phyloP scores from a whole-genome alignment of 371 early-diverging fungal species.

The Capillidium rhysosporum region DNA sequence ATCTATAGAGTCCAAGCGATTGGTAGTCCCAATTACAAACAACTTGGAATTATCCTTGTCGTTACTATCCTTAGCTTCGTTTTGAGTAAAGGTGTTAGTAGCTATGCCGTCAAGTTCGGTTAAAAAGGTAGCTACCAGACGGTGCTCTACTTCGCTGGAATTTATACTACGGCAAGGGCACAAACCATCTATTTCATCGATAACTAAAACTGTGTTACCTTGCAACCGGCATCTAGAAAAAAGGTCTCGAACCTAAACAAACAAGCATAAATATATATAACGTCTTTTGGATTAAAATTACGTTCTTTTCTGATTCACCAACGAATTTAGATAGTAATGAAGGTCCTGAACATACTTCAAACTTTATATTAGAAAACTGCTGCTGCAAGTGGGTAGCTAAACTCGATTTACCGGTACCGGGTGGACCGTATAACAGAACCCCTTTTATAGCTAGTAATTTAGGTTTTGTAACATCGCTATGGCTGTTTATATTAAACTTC shows the following conservation, averaged over 20 bases:
- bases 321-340: constrained; percentile 89
- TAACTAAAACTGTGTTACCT: constrained; percentile 87
- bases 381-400: constrained; percentile 78
- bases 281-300: constrained; percentile 8
- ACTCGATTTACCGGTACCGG: constrained; percentile 97
- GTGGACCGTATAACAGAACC: constrained; percentile 86
- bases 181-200: constrained; percentile 97
- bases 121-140: constrained; percentile 90
- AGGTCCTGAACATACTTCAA: constrained; percentile 75
- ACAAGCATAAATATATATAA: not conserved
- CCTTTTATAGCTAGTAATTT: constrained; percentile 54
- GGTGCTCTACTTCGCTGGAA: constrained; percentile 58
- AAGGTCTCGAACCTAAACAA: constrained; percentile 37
- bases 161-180: constrained; percentile 71
- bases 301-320: constrained; percentile 90
- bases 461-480: no score
- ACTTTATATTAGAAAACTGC: constrained; percentile 59
- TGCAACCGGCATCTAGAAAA: constrained; percentile 65
- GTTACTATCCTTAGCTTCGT: not conserved
- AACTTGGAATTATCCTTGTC: constrained; percentile 17
- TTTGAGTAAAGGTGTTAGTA: constrained; percentile 3
- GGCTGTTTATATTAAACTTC: no score
- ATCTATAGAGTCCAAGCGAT: constrained; percentile 86
- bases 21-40: constrained; percentile 91
- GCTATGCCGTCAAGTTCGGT: constrained; percentile 91